Evolutionary conservation across 768 basidiomycete genomes (phyloP).

Genomic region (Russula brevipes): DNA sequence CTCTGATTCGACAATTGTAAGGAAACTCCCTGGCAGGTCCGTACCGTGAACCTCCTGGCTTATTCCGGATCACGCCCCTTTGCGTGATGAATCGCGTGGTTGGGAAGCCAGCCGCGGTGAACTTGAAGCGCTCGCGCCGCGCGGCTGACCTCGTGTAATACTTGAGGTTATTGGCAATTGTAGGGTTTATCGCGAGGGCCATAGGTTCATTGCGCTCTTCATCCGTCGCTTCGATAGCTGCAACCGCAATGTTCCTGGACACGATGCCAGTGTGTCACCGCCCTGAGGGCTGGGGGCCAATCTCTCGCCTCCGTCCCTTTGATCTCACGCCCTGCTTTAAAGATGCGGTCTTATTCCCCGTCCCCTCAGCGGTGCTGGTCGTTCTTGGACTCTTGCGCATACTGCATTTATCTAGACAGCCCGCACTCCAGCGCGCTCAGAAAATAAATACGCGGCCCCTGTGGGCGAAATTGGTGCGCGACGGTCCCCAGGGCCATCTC

Average conservation of each 20-base stretch:
- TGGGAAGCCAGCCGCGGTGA: no score
- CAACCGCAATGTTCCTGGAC: neutral
- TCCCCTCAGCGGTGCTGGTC: conserved; percentile 44
- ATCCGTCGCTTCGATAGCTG: neutral
- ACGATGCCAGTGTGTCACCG: conserved; percentile 48
- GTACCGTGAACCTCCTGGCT: no score
- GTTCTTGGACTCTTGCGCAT: conserved; percentile 40
- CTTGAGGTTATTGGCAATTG: no score
- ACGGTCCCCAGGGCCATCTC: no score
- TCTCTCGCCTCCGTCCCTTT: conserved; percentile 57
- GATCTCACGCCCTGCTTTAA: conserved; percentile 82
- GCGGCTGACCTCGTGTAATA: no score
- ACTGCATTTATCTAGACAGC: conserved; percentile 30
- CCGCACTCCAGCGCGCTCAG: conserved; percentile 35
- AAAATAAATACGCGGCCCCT: conserved; percentile 48
- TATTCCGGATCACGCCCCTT: no score
- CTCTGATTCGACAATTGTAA: no score
- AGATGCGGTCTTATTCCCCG: conserved; percentile 59
- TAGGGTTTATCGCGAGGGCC: no score
- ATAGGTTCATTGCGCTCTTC: neutral
- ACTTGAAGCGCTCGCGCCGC: no score
- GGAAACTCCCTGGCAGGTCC: no score
- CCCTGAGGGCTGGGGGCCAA: conserved; percentile 58
- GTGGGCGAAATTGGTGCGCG: conserved; percentile 61
- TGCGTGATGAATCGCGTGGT: no score